Evolutionary conservation across 805 yeast species (phyloP).

Genomic region (Candida nonsorbophila): DNA sequence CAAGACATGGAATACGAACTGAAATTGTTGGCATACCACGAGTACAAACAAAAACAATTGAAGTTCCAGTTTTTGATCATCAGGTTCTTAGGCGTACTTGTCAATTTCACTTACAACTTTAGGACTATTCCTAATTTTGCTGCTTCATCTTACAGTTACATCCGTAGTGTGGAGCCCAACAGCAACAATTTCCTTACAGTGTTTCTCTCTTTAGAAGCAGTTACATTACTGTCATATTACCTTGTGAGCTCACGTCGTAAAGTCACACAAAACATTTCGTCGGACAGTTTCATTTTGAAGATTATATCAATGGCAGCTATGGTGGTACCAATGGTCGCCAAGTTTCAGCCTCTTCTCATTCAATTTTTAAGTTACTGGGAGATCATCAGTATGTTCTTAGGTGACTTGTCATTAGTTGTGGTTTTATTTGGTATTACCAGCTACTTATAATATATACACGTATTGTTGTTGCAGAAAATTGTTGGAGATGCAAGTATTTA

Average conservation of each 20-base stretch:
- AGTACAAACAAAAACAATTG: conserved; percentile 27
- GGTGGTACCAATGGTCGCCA: conserved; percentile 27
- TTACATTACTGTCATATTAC: conserved; percentile 28
- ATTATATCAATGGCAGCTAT: conserved; percentile 25
- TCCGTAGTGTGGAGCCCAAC: conserved; percentile 12
- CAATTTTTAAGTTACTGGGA: conserved; percentile 31
- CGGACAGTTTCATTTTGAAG: conserved; percentile 21
- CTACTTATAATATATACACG: conserved; percentile 1
- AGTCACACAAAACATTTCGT: conserved; percentile 17
- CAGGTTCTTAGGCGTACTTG: conserved; percentile 19
- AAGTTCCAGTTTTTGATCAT: conserved; percentile 26
- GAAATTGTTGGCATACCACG: conserved; percentile 22
- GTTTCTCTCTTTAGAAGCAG: conserved; percentile 27
- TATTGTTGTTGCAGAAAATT: too few species aligned
- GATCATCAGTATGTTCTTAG: conserved; percentile 27
- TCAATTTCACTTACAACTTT: conserved; percentile 33
- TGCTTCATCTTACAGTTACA: conserved; percentile 22
- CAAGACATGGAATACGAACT: conserved; percentile 21
- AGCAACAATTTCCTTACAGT: conserved; percentile 16
- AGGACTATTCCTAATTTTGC: conserved; percentile 9
- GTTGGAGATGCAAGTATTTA: too few species aligned
- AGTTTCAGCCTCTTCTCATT: conserved; percentile 22
- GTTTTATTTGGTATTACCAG: conserved; percentile 35
- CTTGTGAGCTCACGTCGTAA: conserved; percentile 19
- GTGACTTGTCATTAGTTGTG: conserved; percentile 31